Percentiles rank a stretch among this genome's conserved stretches.
Conservation (phyloP, 2,329 filamentous ascomycete species). For the Didymella arachidicola region DNA sequence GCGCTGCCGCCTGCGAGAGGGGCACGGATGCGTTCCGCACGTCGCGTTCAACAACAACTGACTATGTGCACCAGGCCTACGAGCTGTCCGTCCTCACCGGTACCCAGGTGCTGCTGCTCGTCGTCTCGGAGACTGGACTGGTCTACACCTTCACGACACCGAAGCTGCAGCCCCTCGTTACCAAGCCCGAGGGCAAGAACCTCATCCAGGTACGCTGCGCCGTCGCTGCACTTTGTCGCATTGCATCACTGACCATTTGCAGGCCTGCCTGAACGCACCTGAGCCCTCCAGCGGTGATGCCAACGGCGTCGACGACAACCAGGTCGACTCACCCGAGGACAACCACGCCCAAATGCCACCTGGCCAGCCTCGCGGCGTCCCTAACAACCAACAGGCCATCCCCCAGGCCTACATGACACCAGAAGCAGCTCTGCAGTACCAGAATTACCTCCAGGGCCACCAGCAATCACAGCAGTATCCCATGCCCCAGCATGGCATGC, state of each 20-base stretch:
- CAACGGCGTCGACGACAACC: conserved; percentile 60
- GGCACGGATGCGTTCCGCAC: background rate
- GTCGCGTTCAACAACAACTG: conserved; percentile 5
- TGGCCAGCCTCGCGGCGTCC: conserved; percentile 72
- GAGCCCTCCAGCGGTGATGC: conserved; percentile 84
- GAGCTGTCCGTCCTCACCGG: conserved; percentile 96
- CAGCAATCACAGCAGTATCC: conserved; percentile 72
- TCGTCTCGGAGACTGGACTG: conserved; percentile 95
- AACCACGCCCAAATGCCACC: conserved; percentile 79
- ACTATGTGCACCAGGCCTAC: conserved; percentile 72
- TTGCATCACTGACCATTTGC: conserved; percentile 47
- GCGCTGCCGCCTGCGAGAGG: background rate
- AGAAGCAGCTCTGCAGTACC: conserved; percentile 79
- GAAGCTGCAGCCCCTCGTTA: conserved; percentile 96
- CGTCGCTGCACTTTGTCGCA: conserved; percentile 14
- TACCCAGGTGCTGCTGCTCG: conserved; percentile 94
- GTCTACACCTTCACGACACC: conserved; percentile 99
- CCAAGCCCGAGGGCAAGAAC: conserved; percentile 98
- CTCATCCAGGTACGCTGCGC: conserved; percentile 83
- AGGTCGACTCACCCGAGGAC: conserved; percentile 90
- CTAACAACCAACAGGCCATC: conserved; percentile 71
- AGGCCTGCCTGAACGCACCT: conserved; percentile 97
- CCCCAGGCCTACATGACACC: conserved; percentile 70
- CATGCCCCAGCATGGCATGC: conserved; percentile 81
- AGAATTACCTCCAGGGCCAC: conserved; percentile 78